Evolutionary conservation across 768 basidiomycete species (phyloP).

Genomic region (Xerocomus spinulosus): DNA sequence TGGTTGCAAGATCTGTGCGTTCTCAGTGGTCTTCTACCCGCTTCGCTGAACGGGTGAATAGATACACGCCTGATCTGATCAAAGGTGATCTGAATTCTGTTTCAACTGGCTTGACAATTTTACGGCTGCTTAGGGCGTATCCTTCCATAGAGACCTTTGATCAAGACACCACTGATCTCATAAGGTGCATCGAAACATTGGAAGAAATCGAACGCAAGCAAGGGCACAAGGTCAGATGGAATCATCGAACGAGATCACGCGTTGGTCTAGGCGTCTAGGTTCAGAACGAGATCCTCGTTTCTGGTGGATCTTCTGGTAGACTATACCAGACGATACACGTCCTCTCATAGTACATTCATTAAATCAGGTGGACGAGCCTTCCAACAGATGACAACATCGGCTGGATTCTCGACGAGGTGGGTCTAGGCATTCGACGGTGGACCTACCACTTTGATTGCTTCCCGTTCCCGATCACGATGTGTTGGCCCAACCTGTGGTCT

Average conservation of each 20-base stretch:
- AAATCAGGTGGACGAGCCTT: constrained; percentile 57
- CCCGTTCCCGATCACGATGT: constrained; percentile 63
- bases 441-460: too few relatives aligned
- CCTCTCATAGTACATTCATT: constrained; percentile 78
- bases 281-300: constrained; percentile 65
- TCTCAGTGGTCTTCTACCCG: not conserved
- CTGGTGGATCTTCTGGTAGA: constrained; percentile 89
- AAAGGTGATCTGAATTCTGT: constrained; percentile 91
- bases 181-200: constrained; percentile 85
- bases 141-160: constrained; percentile 61
- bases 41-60: constrained; percentile 23
- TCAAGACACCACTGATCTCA: constrained; percentile 89
- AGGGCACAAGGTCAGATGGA: constrained; percentile 33
- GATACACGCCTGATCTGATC: constrained; percentile 79
- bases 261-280: constrained; percentile 14
- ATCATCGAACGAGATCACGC: not conserved
- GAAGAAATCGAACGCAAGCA: too few relatives aligned
- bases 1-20: constrained; percentile 16
- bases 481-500: constrained; percentile 91
- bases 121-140: constrained; percentile 51
- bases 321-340: constrained; percentile 95
- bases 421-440: too few relatives aligned
- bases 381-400: constrained; percentile 84
- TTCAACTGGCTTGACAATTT: not conserved
- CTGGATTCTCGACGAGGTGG: constrained; percentile 80